phyloP scores from a whole-genome alignment of 805 yeast genomes.

The Saccharomyces eubayanus region DNA sequence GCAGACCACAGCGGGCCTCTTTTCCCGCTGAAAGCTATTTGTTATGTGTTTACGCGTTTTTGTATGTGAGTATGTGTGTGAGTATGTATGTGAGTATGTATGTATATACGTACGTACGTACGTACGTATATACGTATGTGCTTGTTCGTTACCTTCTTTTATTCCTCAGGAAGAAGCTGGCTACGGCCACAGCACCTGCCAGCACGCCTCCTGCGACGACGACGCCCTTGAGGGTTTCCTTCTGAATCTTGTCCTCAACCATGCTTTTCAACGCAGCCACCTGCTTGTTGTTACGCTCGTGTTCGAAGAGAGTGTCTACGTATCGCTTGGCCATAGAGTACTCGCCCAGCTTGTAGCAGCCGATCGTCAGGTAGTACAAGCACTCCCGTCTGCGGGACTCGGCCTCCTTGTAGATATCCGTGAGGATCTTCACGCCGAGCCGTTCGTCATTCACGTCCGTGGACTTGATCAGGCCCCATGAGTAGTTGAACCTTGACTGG shows the following conservation, averaged over 20 bases:
- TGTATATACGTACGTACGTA: neutral
- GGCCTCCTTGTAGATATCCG: slow-evolving; percentile 60
- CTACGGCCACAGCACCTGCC: slow-evolving; percentile 69
- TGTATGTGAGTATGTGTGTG: neutral
- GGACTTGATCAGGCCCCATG: slow-evolving; percentile 91
- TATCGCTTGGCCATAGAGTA: slow-evolving; percentile 79
- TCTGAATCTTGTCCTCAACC: slow-evolving; percentile 76
- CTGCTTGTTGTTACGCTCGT: slow-evolving; percentile 82
- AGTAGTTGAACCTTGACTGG: slow-evolving; percentile 85
- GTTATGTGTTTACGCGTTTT: neutral
- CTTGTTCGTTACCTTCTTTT: slow-evolving; percentile 10
- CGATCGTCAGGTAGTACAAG: slow-evolving; percentile 77
- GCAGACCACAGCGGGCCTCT: neutral
- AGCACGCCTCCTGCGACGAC: slow-evolving; percentile 81
- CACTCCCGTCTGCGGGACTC: slow-evolving; percentile 85
- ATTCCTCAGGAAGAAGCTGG: slow-evolving; percentile 19
- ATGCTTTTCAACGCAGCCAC: slow-evolving; percentile 62
- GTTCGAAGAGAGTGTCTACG: slow-evolving; percentile 62
- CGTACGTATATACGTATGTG: neutral
- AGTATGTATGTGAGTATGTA: neutral
- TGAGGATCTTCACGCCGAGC: slow-evolving; percentile 69
- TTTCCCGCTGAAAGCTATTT: neutral
- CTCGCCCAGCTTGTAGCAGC: slow-evolving; percentile 83
- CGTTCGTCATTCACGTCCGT: slow-evolving; percentile 53
- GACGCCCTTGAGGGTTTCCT: slow-evolving; percentile 81